Percentiles rank a stretch among this genome's conserved stretches.
These are phyloP conservation scores for Piedraia hortae DNA, from an alignment of 2,329 filamentous ascomycete genomes.

Conservation along the genomic window DNA sequence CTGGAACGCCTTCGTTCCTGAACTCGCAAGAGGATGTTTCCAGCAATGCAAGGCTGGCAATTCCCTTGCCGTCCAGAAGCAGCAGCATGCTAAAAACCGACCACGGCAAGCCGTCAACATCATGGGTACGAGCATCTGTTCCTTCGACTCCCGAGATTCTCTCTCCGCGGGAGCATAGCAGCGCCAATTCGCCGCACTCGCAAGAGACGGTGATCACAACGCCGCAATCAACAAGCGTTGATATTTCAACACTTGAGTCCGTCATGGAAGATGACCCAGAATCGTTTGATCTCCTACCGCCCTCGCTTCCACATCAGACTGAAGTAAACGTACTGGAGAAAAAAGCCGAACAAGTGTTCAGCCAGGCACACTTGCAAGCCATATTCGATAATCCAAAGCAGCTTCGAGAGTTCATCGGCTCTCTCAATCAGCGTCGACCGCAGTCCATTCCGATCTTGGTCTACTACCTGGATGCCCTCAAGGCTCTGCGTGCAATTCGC, in stretches of 20 bases:
- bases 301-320: constrained; percentile 7
- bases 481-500: constrained; percentile 40
- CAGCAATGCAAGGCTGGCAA: background rate
- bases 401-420: constrained; percentile 38
- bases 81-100: constrained; percentile 1
- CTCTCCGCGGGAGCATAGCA: constrained; percentile 9
- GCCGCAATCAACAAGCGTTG: constrained; percentile 11
- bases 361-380: constrained; percentile 31
- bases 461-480: constrained; percentile 45
- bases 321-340: constrained; percentile 29
- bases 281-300: constrained; percentile 25
- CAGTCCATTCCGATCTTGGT: constrained; percentile 36
- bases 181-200: constrained; percentile 12
- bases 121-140: constrained; percentile 1
- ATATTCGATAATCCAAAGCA: constrained; percentile 38
- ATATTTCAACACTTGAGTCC: constrained; percentile 19
- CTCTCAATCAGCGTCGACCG: constrained; percentile 31
- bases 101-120: constrained; percentile 1
- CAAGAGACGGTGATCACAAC: constrained; percentile 14
- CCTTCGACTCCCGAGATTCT: constrained; percentile 3
- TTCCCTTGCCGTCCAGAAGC: background rate
- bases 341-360: constrained; percentile 38
- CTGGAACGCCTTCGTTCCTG: constrained; percentile 6
- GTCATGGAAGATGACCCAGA: constrained; percentile 25
- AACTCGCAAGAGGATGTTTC: background rate